These are phyloP conservation scores for Boletus bicolor DNA, from an alignment of 768 basidiomycete genomes.

Conservation along the genomic window DNA sequence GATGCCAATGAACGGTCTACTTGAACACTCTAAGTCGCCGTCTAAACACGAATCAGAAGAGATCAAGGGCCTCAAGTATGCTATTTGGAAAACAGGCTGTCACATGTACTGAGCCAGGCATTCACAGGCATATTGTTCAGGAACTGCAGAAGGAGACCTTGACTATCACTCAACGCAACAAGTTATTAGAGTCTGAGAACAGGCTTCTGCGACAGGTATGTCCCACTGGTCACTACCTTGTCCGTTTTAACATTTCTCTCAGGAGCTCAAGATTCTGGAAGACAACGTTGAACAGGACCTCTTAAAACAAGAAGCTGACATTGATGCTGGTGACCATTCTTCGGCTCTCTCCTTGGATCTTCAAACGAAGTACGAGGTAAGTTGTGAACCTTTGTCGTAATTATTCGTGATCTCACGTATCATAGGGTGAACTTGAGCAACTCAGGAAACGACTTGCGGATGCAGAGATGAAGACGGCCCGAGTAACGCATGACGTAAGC, in stretches of 20 bases:
- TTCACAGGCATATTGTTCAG: constrained; percentile 74
- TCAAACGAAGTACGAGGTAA: constrained; percentile 54
- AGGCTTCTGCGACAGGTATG: constrained; percentile 66
- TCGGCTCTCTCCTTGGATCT: constrained; percentile 27
- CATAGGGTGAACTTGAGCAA: constrained; percentile 64
- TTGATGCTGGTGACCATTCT: constrained; percentile 23
- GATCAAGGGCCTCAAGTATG: constrained; percentile 78
- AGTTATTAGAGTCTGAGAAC: constrained; percentile 77
- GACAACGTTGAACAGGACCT: constrained; percentile 65
- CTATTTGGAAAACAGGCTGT: neutral
- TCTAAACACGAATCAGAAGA: constrained; percentile 61
- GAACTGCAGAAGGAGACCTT: constrained; percentile 83
- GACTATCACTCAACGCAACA: constrained; percentile 56
- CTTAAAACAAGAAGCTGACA: constrained; percentile 46
- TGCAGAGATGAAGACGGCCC: constrained; percentile 70
- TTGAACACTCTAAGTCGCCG: constrained; percentile 30
- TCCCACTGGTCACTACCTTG: neutral
- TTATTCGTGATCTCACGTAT: neutral
- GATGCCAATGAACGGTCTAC: constrained; percentile 40
- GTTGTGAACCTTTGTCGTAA: constrained; percentile 8
- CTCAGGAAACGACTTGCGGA: constrained; percentile 67
- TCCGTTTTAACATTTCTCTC: neutral
- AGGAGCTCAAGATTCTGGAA: constrained; percentile 79
- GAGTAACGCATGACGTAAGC: constrained; percentile 64
- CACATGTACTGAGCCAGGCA: neutral